Percentiles rank a stretch among this genome's conserved stretches.
Evolutionary conservation across 1,139 yeast genomes (phyloP).

Genomic region (Pichiaceae sp.): DNA sequence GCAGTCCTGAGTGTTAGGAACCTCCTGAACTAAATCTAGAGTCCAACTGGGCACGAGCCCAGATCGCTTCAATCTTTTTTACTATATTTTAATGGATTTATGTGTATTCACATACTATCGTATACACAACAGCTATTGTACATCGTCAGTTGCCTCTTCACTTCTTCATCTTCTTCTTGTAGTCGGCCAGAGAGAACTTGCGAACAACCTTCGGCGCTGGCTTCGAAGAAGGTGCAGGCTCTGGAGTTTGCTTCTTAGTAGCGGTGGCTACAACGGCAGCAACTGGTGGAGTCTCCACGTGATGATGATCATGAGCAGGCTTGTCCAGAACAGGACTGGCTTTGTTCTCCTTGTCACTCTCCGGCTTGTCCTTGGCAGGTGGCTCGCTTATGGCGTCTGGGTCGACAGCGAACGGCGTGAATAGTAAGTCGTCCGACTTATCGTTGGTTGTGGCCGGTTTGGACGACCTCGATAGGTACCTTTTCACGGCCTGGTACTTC

Average conservation of each 20-base stretch:
- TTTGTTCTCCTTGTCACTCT: background rate
- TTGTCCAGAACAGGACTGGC: too few relatives aligned
- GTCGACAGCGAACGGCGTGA: constrained; percentile 3
- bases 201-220: constrained; percentile 19
- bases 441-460: background rate
- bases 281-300: too few relatives aligned
- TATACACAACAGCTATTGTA: background rate
- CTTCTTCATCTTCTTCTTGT: constrained; percentile 22
- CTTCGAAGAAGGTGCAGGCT: background rate
- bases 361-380: background rate
- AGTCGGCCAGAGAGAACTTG: constrained; percentile 27
- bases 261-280: background rate
- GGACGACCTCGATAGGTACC: constrained; percentile 5
- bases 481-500: constrained; percentile 14
- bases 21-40: constrained; percentile 8
- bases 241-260: background rate
- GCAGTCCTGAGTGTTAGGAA: constrained; percentile 10
- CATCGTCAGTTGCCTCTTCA: background rate
- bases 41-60: constrained; percentile 1
- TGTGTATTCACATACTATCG: too few relatives aligned
- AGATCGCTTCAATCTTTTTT: background rate
- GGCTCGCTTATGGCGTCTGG: constrained; percentile 2
- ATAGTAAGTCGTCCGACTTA: constrained; percentile 2
- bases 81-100: too few relatives aligned
- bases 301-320: too few relatives aligned